A percentile compares a stretch with the other conserved stretches of the same genome.
Evolutionary conservation across 495 filamentous ascomycete species (phyloP).

Genomic region (Cairneyella variabilis): DNA sequence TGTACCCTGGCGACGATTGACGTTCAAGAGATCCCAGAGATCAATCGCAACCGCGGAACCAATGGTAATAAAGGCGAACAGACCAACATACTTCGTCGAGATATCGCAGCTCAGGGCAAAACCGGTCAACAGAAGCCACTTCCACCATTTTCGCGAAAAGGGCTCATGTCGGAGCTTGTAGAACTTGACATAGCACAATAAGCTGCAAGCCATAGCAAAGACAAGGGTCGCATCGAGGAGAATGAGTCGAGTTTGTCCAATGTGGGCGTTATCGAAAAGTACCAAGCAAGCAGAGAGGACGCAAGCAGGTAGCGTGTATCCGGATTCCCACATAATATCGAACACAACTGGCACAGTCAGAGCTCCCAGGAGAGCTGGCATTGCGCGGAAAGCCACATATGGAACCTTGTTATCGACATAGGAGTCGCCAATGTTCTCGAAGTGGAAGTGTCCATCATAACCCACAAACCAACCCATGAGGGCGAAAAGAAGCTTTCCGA

Average conservation of each 20-base stretch:
- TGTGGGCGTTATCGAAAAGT: constrained; percentile 96
- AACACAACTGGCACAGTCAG: constrained; percentile 93
- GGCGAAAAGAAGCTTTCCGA: constrained; percentile 86
- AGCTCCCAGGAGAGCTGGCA: constrained; percentile 89
- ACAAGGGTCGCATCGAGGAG: constrained; percentile 93
- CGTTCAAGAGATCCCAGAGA: constrained; percentile 89
- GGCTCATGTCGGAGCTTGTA: constrained; percentile 91
- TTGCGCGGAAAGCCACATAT: constrained; percentile 89
- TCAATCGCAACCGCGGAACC: constrained; percentile 91
- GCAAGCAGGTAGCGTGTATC: constrained; percentile 91
- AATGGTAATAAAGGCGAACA: constrained; percentile 96
- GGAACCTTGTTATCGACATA: constrained; percentile 97
- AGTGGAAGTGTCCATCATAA: constrained; percentile 95
- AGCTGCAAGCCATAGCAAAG: constrained; percentile 88
- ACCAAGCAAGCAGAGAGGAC: constrained; percentile 81
- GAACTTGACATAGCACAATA: constrained; percentile 93
- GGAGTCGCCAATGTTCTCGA: constrained; percentile 98
- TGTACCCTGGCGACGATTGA: constrained; percentile 74
- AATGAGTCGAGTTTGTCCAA: constrained; percentile 94
- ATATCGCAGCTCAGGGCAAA: constrained; percentile 95
- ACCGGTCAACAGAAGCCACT: constrained; percentile 94
- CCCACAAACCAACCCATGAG: constrained; percentile 94
- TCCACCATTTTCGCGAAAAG: constrained; percentile 98
- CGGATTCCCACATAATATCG: constrained; percentile 99
- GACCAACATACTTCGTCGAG: constrained; percentile 95